These are phyloP conservation scores for Aurantiochytrium sp. DNA, from an alignment of 108 stramenopile species.

Conservation along the genomic window DNA sequence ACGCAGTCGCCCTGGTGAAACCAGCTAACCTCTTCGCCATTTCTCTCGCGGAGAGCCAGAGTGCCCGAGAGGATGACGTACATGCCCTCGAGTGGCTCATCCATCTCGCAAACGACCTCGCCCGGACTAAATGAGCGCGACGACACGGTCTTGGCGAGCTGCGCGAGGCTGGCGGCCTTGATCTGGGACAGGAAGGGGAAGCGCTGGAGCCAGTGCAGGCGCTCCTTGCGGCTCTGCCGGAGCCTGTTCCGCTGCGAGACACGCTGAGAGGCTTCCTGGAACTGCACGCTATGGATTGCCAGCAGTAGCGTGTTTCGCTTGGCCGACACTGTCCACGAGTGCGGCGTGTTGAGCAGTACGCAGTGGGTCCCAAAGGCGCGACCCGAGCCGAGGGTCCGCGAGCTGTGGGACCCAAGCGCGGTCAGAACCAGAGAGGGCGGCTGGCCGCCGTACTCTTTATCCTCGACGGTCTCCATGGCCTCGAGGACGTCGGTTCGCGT, in stretches of 20 bases:
- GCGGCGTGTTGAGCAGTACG: not conserved
- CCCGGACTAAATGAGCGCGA: not conserved
- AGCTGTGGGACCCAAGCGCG: not conserved
- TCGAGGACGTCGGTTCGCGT: not conserved
- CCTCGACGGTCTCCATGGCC: not conserved
- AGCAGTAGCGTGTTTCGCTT: not conserved
- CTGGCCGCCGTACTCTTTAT: not conserved
- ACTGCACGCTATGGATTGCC: constrained; percentile 1
- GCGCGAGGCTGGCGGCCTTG: not conserved
- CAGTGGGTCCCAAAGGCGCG: not conserved
- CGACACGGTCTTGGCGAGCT: not conserved
- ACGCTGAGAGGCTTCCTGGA: not conserved
- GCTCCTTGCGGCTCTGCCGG: not conserved
- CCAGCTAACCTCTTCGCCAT: not conserved
- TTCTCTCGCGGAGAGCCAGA: not conserved
- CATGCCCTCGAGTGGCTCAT: not conserved
- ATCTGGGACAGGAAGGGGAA: not conserved
- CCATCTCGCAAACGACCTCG: not conserved
- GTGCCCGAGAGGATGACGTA: not conserved
- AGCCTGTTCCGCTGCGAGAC: not conserved
- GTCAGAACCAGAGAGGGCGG: not conserved
- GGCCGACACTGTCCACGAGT: not conserved
- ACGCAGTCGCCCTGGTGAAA: not conserved
- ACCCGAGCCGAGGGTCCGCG: not conserved
- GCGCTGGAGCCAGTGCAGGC: not conserved